These are phyloP conservation scores for Dictyostelium firmibasis DNA, from an alignment of 78 protist species.

Conservation along the genomic window DNA sequence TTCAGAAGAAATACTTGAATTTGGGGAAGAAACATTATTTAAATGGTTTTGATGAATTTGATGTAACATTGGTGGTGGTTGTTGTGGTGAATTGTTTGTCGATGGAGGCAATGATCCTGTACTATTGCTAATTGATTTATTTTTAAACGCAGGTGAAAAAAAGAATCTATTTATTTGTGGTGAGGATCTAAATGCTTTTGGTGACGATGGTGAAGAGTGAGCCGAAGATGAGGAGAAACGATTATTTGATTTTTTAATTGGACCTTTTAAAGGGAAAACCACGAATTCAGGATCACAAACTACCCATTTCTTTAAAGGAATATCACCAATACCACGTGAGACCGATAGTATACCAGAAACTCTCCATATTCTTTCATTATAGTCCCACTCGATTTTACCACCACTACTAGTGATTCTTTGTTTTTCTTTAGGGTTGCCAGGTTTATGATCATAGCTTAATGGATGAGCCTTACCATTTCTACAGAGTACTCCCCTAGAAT, in stretches of 20 bases:
- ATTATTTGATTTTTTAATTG: not conserved
- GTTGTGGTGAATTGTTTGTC: not conserved
- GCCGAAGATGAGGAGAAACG: not conserved
- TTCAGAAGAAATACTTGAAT: not conserved
- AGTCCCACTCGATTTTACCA: slow-evolving; percentile 62
- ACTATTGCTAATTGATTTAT: not conserved
- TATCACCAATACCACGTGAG: slow-evolving; percentile 74
- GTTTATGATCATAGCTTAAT: slow-evolving; percentile 74
- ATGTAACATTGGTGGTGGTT: not conserved
- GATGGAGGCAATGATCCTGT: not conserved
- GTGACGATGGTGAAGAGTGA: not conserved
- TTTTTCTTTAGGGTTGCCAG: slow-evolving; percentile 52
- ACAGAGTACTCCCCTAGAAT: slow-evolving; percentile 69
- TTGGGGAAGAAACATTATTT: not conserved
- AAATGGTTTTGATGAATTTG: not conserved
- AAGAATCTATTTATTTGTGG: slow-evolving; percentile 2
- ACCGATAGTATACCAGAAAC: slow-evolving; percentile 49
- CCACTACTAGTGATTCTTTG: slow-evolving; percentile 37
- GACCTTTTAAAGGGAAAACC: slow-evolving; percentile 42
- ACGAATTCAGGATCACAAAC: slow-evolving; percentile 63
- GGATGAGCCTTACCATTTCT: slow-evolving; percentile 64
- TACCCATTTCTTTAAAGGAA: slow-evolving; percentile 71
- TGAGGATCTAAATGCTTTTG: not conserved
- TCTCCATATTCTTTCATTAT: slow-evolving; percentile 50
- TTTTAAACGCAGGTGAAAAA: not conserved